Evolutionary conservation across 2,329 filamentous ascomycete species (phyloP), one percentile per base, ranked within the genome.

Genomic region (Ophiobolus disseminans): DNA sequence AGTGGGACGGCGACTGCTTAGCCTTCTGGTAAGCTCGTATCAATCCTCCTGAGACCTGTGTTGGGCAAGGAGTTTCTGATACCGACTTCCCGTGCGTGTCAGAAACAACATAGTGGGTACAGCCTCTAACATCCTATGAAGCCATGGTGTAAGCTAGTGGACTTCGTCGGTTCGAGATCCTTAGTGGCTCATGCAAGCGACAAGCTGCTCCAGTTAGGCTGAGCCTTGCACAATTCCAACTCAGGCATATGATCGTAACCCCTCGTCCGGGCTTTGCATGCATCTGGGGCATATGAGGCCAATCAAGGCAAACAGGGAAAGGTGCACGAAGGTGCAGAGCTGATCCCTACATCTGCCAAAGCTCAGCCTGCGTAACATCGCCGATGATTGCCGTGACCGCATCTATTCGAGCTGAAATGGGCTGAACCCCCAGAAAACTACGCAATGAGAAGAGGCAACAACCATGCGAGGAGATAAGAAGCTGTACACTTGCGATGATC

Each of bases 41-140:
- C 46, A 43, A 50, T 38, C 48, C 45, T 40, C 35, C 45, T 35
- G 40, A 39, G 26, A n/a, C 30, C 20, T 25, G 26, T 13, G 45
- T 45, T 39, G 34, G 45, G 50, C 57, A 54, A 56, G 40, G 41
- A 45, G 53, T 62, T 65, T 58, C 53, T 48, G 60, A 49, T 56
- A 55, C 61, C 59, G 58, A 63, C 36, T 42, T 42, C 8, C 60
- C 53, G 52, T 56, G 58, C 56, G 49, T 60, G 58, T 60, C 62
- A 61, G 45, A 54, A 47, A 45, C 21, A 37, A 35, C 23, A 34
- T 44, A 52, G 52, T 55, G 58, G 56, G 43, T 45, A 50, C 36
- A 53, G 43, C 41, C 48, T 58, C 54, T 57, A 38, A 60, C 49
- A 44, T 44, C 41, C 45, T 31, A 32, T 40, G 43, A 25, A 36